Evolutionary conservation across 805 yeast species (phyloP).

Genomic region (Pichia pseudocactophila): DNA sequence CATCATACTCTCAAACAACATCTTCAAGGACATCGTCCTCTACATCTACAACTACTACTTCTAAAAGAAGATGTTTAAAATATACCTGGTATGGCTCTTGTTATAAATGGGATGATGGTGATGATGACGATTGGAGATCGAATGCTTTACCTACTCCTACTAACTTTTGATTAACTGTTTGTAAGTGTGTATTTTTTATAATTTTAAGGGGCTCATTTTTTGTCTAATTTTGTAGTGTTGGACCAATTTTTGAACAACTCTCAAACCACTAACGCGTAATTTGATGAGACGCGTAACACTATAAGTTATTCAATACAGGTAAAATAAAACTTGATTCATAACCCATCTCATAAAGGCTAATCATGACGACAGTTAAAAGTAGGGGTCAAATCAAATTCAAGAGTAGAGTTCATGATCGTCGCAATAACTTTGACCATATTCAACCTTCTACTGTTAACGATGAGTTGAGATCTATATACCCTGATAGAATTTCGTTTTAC

Average conservation of each 20-base stretch:
- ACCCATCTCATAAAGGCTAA: no score
- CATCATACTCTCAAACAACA: conserved; percentile 12
- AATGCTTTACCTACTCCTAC: no score
- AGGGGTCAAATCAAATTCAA: not conserved
- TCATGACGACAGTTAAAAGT: not conserved
- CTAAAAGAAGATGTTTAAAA: conserved; percentile 40
- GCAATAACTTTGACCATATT: conserved; percentile 36
- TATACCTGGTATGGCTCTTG: conserved; percentile 60
- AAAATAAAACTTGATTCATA: conserved; percentile 41
- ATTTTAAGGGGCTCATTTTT: no score
- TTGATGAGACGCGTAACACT: no score
- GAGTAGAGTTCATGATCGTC: not conserved
- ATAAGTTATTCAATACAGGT: conserved; percentile 45
- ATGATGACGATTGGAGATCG: conserved; percentile 8
- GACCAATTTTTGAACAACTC: no score
- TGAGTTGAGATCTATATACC: conserved; percentile 26
- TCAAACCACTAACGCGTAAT: no score
- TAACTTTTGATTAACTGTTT: no score
- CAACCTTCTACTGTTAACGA: conserved; percentile 18
- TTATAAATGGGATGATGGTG: conserved; percentile 28
- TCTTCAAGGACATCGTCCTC: conserved; percentile 1
- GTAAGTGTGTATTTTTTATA: no score
- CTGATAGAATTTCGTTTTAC: conserved; percentile 66
- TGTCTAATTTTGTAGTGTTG: no score
- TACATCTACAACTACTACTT: conserved; percentile 16